These are phyloP conservation scores for Coemansia sp. DNA, from an alignment of 192 early-diverging fungal genomes.

Conservation along the genomic window DNA sequence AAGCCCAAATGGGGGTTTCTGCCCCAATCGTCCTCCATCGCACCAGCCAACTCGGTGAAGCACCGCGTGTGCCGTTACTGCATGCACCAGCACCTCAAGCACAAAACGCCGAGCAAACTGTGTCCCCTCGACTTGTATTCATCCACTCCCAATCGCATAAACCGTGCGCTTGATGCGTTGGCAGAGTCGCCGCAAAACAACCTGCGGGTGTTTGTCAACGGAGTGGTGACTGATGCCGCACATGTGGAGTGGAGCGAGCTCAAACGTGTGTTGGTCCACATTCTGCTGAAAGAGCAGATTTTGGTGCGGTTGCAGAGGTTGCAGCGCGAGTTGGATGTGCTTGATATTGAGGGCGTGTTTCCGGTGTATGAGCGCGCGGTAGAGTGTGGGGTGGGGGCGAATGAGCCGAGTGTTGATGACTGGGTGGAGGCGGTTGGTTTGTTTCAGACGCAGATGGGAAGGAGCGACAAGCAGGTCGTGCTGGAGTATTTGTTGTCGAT, in stretches of 20 bases:
- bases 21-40: conserved; percentile 49
- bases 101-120: conserved; percentile 39
- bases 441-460: conserved; percentile 1
- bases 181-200: conserved; percentile 35
- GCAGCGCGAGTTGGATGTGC: conserved; percentile 57
- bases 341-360: conserved; percentile 60
- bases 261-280: conserved; percentile 28
- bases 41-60: conserved; percentile 47
- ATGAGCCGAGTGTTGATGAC: conserved; percentile 23
- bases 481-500: conserved; percentile 68
- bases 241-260: conserved; percentile 31
- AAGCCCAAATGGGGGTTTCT: conserved; percentile 80
- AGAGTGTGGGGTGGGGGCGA: conserved; percentile 17
- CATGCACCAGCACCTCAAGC: conserved; percentile 70
- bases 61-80: conserved; percentile 69
- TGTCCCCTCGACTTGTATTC: conserved; percentile 75
- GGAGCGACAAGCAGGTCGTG: conserved; percentile 53
- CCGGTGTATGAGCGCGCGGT: conserved; percentile 28
- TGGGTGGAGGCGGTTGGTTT: conserved; percentile 30
- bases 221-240: background rate
- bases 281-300: conserved; percentile 52
- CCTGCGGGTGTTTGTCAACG: conserved; percentile 51
- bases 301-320: conserved; percentile 49
- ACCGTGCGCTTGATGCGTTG: conserved; percentile 40
- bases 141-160: conserved; percentile 21